Evolutionary conservation across 2,329 filamentous ascomycete genomes (phyloP).

Genomic region (Aspergillus pseudonomiae): DNA sequence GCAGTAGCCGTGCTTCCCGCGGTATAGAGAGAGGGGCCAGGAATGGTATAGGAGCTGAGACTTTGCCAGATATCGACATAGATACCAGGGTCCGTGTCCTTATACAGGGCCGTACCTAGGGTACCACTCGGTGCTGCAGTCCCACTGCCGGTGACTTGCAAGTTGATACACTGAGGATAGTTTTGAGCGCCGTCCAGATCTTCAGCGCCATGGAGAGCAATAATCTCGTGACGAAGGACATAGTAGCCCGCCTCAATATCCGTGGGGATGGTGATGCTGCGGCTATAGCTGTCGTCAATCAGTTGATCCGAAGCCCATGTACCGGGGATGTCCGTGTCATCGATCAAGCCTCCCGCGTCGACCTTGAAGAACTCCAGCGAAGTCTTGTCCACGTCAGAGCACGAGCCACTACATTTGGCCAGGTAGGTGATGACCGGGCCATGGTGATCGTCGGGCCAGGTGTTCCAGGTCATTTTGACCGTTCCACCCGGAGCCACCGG

Average conservation of each 20-base stretch:
- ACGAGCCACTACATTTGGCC: slow-evolving; percentile 59
- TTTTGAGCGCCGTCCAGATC: slow-evolving; percentile 50
- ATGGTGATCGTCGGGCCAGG: slow-evolving; percentile 65
- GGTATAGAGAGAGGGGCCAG: slow-evolving; percentile 20
- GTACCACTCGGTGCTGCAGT: slow-evolving; percentile 49
- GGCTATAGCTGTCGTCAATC: slow-evolving; percentile 52
- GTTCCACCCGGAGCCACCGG: slow-evolving; percentile 60
- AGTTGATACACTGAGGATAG: slow-evolving; percentile 60
- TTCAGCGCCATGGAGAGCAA: slow-evolving; percentile 51
- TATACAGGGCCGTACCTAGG: slow-evolving; percentile 57
- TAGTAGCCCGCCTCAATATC: slow-evolving; percentile 52
- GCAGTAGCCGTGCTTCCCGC: slow-evolving; percentile 20
- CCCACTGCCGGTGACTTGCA: slow-evolving; percentile 58
- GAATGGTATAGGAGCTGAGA: slow-evolving; percentile 19
- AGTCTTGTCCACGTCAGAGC: slow-evolving; percentile 53
- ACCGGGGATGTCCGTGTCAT: slow-evolving; percentile 44
- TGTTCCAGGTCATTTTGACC: slow-evolving; percentile 62
- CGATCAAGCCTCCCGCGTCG: slow-evolving; percentile 54
- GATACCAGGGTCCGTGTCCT: slow-evolving; percentile 58
- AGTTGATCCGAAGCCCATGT: slow-evolving; percentile 58
- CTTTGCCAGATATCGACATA: slow-evolving; percentile 57
- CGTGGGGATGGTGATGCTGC: slow-evolving; percentile 49
- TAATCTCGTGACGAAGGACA: slow-evolving; percentile 56
- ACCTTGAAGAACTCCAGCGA: slow-evolving; percentile 65
- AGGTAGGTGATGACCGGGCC: slow-evolving; percentile 66